Evolutionary conservation across 2,329 filamentous ascomycete genomes (phyloP).

Genomic region (Pseudocercospora pini-densiflorae): DNA sequence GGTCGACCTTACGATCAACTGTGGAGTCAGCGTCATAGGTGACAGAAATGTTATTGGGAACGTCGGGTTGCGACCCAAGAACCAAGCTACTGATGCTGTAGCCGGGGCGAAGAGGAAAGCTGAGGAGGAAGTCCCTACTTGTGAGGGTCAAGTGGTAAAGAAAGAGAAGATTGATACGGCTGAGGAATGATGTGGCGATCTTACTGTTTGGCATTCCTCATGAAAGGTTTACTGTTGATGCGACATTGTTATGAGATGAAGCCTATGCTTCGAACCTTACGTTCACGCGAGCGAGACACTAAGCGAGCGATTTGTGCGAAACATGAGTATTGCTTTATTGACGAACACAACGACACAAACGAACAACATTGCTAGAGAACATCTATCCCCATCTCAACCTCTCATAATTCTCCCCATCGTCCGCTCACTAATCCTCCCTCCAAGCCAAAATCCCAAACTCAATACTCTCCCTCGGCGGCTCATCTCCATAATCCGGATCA

Average conservation of each 20-base stretch:
- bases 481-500: too few species aligned
- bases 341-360: too few species aligned
- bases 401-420: not conserved
- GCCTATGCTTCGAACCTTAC: too few species aligned
- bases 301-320: not conserved
- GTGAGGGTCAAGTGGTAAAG: conserved; percentile 25
- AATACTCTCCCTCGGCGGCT: too few species aligned
- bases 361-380: too few species aligned
- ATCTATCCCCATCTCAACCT: too few species aligned
- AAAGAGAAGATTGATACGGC: conserved; percentile 19
- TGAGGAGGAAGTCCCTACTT: conserved; percentile 23
- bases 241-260: not conserved
- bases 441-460: too few species aligned
- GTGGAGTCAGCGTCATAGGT: conserved; percentile 39
- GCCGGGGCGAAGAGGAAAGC: conserved; percentile 40
- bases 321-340: too few species aligned
- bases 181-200: not conserved
- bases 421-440: too few species aligned
- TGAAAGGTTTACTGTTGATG: not conserved
- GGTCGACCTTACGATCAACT: conserved; percentile 50
- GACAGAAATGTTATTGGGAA: conserved; percentile 40
- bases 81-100: conserved; percentile 18
- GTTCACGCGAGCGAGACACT: not conserved
- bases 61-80: conserved; percentile 35
- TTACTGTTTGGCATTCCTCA: not conserved